Base-by-base conservation (phyloP, 495 filamentous ascomycete species). In the Annulohypoxylon bovei region DNA sequence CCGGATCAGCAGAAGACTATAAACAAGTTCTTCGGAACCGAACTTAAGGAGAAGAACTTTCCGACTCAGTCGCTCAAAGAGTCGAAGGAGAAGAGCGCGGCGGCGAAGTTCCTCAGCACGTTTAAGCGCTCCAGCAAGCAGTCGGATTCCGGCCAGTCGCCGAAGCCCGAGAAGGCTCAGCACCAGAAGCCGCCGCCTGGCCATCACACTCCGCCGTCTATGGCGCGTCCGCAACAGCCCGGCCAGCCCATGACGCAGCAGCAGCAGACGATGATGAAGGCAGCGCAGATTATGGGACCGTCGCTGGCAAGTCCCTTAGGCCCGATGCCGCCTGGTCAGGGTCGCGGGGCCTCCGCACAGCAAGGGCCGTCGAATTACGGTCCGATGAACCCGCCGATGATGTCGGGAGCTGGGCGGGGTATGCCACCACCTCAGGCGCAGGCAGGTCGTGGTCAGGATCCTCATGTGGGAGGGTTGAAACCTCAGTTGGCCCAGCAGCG, bases 61-160 rank as follows among this genome's bases (percentile, higher is more conserved):
- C 56, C 65, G 14, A 22, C 58, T 14, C 72, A 65, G 39, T 28
- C 67, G 1, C 22, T 33, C 0, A 75, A 71, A 16, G 72, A 72
- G 54, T 40, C 35, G 5, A 77, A 77, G 18, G 72, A 77, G 49
- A 77, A 75, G 63, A 77, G 67, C 27, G 67, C 70, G 1, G 70
- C 73, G n/a, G 64, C 64, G 3, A 77, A 72, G 37, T 50, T 77
- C 7, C 59, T 77, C 1, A 62, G 62, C 22, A 73, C 75, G 7
- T 75, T 77, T 35, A 77, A 73, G 33, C 50, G 74, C 55, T 56
- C 62, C 8, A 58, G 64, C 7, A 75, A 76, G 59, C 73, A 74
- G 33, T 37, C 44, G 16, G 72, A 77, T 9, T 66, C 68, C 4
- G 42, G 54, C 28, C 62, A 65, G 27, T 65, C 62, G 2, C 46